Percentiles rank a stretch among this genome's conserved stretches.
These are phyloP conservation scores for Tephrocybe sp. DNA, from an alignment of 768 basidiomycete species.

Conservation along the genomic window DNA sequence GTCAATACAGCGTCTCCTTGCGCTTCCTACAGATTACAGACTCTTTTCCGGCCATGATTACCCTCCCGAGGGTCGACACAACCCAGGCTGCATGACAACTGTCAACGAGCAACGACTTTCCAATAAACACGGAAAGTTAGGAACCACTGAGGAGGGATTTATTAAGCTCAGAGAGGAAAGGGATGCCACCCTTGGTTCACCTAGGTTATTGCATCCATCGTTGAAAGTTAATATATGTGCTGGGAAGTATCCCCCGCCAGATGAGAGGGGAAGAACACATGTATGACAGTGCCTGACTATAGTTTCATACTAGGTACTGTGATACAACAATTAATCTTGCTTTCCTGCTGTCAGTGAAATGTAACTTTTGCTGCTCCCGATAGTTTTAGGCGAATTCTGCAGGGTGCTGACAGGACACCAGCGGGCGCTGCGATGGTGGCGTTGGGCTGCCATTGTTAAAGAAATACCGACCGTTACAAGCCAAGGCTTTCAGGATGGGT, in stretches of 20 bases:
- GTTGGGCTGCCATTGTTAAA: no score
- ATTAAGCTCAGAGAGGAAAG: constrained; percentile 27
- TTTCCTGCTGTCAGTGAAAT: no score
- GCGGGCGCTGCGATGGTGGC: no score
- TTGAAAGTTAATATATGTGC: constrained; percentile 35
- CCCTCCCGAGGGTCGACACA: constrained; percentile 21
- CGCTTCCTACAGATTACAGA: constrained; percentile 27
- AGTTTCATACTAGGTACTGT: not conserved
- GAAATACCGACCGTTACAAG: no score
- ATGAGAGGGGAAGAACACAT: not conserved
- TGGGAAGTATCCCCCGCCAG: constrained; percentile 21
- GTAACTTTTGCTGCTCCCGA: no score
- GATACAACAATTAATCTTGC: no score
- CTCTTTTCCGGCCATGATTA: constrained; percentile 39
- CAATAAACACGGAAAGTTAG: constrained; percentile 28
- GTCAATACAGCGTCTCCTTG: constrained; percentile 35
- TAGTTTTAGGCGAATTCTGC: no score
- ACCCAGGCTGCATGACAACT: constrained; percentile 26
- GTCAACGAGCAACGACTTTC: constrained; percentile 27
- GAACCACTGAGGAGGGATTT: constrained; percentile 24
- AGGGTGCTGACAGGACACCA: no score
- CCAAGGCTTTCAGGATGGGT: no score
- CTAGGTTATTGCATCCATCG: constrained; percentile 32
- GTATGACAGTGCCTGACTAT: not conserved
- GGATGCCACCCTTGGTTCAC: constrained; percentile 29